Conservation (phyloP, 148 eudicot species). For the Chenopodium suecicum region DNA sequence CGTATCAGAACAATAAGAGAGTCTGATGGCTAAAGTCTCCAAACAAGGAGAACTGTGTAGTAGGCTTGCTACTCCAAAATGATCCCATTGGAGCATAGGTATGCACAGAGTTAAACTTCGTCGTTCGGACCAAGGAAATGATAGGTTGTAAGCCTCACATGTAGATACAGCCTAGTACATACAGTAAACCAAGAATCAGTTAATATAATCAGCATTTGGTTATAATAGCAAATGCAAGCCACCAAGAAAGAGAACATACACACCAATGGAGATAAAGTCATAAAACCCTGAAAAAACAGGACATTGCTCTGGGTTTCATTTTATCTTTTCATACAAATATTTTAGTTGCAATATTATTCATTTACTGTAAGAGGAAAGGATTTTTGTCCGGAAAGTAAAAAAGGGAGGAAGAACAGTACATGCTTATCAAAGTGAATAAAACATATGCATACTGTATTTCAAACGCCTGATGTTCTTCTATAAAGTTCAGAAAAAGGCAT, state of each 20-base stretch:
- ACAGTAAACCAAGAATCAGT: background rate
- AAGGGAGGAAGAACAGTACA: background rate
- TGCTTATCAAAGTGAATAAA: background rate
- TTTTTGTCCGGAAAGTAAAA: background rate
- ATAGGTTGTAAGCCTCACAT: slow-evolving; percentile 22
- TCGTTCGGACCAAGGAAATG: slow-evolving; percentile 29
- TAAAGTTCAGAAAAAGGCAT: background rate
- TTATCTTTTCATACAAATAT: background rate
- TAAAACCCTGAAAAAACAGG: background rate
- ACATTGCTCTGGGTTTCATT: background rate
- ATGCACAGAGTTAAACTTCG: slow-evolving; percentile 22
- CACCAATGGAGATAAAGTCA: background rate
- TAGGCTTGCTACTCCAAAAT: slow-evolving; percentile 25
- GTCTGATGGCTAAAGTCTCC: slow-evolving; percentile 26
- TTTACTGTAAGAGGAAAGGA: background rate
- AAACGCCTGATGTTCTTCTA: background rate
- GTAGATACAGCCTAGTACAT: slow-evolving; percentile 20
- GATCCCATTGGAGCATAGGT: slow-evolving; percentile 18
- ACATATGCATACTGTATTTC: background rate
- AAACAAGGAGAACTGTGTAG: slow-evolving; percentile 29
- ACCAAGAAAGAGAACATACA: background rate
- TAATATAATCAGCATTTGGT: background rate
- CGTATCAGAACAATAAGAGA: slow-evolving; percentile 25
- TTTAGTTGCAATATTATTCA: background rate
- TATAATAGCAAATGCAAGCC: background rate